Percentiles rank a stretch among this genome's conserved stretches.
phyloP scores from a whole-genome alignment of 306 rosid genomes.

The Castanospermum australe region DNA sequence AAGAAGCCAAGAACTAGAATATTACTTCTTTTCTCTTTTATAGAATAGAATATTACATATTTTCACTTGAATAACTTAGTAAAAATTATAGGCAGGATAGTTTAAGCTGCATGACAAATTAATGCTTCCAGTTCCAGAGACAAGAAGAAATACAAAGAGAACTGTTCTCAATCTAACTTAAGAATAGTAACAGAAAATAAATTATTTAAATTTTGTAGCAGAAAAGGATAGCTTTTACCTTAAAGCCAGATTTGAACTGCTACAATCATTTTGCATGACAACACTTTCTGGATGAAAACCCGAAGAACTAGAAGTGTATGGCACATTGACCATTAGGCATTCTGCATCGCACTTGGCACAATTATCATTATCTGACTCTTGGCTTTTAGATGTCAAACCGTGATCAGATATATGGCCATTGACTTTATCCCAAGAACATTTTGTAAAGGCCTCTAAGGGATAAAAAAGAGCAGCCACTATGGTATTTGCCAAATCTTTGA shows the following conservation, averaged over 20 bases:
- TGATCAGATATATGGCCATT: constrained; percentile 48
- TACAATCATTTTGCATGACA: constrained; percentile 35
- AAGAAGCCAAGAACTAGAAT: not conserved
- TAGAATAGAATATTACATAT: not conserved
- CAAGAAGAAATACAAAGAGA: constrained; percentile 5
- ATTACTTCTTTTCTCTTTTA: not conserved
- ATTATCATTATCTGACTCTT: constrained; percentile 35
- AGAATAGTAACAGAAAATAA: not conserved
- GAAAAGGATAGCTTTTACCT: constrained; percentile 47
- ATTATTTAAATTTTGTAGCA: not conserved
- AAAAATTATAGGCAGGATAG: not conserved
- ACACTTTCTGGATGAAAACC: constrained; percentile 41
- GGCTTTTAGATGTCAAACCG: constrained; percentile 44
- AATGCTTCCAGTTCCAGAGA: not conserved
- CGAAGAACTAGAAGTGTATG: constrained; percentile 44
- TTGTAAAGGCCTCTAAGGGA: constrained; percentile 63
- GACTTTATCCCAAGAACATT: constrained; percentile 43
- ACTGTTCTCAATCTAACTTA: not conserved
- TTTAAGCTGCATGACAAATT: not conserved
- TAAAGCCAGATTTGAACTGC: constrained; percentile 53
- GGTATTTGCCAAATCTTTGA: constrained; percentile 88
- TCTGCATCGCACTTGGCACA: constrained; percentile 30
- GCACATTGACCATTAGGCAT: constrained; percentile 32
- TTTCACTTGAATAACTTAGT: not conserved
- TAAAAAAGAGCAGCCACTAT: constrained; percentile 81